Base-by-base conservation (phyloP, 1,284 basidiomycete genomes). In the Melampsora americana region DNA sequence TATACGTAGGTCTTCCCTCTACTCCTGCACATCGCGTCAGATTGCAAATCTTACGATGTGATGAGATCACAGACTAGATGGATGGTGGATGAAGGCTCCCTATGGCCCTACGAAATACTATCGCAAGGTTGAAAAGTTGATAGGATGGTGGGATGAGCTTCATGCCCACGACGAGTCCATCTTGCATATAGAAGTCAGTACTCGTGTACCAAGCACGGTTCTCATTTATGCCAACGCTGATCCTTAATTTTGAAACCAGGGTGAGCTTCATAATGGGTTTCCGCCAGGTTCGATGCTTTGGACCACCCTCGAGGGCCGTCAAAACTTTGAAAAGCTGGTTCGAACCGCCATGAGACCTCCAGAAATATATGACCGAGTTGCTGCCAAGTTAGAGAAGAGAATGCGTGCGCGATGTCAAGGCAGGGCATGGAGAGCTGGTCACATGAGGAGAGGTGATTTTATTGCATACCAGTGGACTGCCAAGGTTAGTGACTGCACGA, bases 21-120 rank as follows among this genome's bases (percentile, higher is more conserved):
- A 2, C 46, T 64, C 35, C 26, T 12, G 39, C 14, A 56, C 44
- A 32, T 28, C 30, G 53, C 2, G 23, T 7, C 23, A 18, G n/a
- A 16, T 9, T 42, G 28, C 32, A 14, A 2, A 64, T 42, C n/a
- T 64, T 28, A 32, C 5, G 18, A 28, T 39, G 26, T n/a, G 39
- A 30, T 16, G 23, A 50, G 30, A n/a, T 16, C 42, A 18, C 48
- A 74, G 71, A 35, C 62, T 74, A 48, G 20, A 53, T 32, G 73
- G 66, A 32, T 75, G 73, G 73, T 75, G 73, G 73, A 75, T 75
- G 73, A 75, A 75, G 61, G 73, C 73, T 23, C 73, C 73, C 16
- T 60, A 60, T 35, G 73, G 46, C 20, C 66, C 66, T n/a, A 66
- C 65, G 32, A 74, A 74, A 59, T 44, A 66, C 39, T 50, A 59